A percentile compares a stretch with the other conserved stretches of the same genome.
These are phyloP conservation scores for Starmerella stellata DNA, from an alignment of 805 yeast species.

Conservation along the genomic window DNA sequence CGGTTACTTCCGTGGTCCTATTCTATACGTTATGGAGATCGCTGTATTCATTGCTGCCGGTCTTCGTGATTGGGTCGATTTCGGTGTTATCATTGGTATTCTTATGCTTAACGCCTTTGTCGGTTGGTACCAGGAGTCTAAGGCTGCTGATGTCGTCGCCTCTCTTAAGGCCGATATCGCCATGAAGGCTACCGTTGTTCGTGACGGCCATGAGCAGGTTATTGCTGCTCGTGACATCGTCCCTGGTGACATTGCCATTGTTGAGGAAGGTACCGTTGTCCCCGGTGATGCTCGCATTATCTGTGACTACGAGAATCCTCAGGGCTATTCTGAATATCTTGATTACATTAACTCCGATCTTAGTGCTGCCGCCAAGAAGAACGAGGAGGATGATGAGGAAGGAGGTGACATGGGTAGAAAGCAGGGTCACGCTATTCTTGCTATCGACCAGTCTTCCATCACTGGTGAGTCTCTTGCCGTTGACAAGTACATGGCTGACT, in stretches of 20 bases:
- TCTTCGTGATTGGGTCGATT: conserved; percentile 95
- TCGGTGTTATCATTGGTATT: conserved; percentile 89
- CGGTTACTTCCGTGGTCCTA: conserved; percentile 81
- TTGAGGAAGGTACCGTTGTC: conserved; percentile 84
- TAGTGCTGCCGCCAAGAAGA: conserved; percentile 17
- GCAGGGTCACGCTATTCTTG: conserved; percentile 69
- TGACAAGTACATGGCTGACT: conserved; percentile 81
- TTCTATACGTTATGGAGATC: conserved; percentile 91
- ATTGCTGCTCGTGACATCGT: conserved; percentile 71
- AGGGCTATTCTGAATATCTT: conserved; percentile 25
- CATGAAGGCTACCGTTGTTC: conserved; percentile 67
- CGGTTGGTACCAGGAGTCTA: conserved; percentile 94
- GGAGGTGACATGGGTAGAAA: conserved; percentile 40
- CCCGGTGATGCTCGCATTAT: conserved; percentile 80
- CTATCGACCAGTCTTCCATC: conserved; percentile 76
- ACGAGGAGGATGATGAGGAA: conserved; percentile 19
- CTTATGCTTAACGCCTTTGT: conserved; percentile 75
- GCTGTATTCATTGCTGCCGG: conserved; percentile 91
- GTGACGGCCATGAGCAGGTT: conserved; percentile 67
- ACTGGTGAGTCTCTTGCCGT: conserved; percentile 97
- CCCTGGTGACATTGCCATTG: conserved; percentile 83
- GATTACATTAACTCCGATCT: conserved; percentile 25
- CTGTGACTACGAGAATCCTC: conserved; percentile 24
- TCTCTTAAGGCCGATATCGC: conserved; percentile 90
- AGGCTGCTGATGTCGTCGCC: conserved; percentile 94